These are phyloP conservation scores for Neodidymelliopsis sp. DNA, from an alignment of 2,329 filamentous ascomycete species.

Conservation along the genomic window DNA sequence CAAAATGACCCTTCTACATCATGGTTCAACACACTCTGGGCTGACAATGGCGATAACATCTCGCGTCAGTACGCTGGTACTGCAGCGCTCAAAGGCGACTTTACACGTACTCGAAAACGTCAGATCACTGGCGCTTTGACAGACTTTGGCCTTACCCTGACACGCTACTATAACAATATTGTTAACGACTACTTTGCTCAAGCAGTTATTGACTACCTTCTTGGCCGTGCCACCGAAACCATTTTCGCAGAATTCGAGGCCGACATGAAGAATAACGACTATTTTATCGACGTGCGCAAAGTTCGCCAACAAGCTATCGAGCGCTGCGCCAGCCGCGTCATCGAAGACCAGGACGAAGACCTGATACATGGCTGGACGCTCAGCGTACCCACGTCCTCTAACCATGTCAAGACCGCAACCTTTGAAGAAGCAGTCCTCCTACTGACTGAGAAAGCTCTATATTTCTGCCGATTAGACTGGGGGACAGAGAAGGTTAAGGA, in stretches of 20 bases:
- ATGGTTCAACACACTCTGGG: slow-evolving; percentile 98
- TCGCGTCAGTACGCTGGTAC: slow-evolving; percentile 96
- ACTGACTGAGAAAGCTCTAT: slow-evolving; percentile 83
- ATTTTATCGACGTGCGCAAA: slow-evolving; percentile 83
- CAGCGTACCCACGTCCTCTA: slow-evolving; percentile 74
- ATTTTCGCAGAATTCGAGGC: slow-evolving; percentile 95
- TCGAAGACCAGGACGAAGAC: slow-evolving; percentile 78
- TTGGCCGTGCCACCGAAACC: slow-evolving; percentile 83
- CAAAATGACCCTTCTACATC: slow-evolving; percentile 79
- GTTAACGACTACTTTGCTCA: slow-evolving; percentile 98
- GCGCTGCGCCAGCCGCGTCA: slow-evolving; percentile 83
- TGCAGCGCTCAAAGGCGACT: slow-evolving; percentile 94
- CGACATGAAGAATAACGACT: slow-evolving; percentile 91
- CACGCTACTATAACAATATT: slow-evolving; percentile 82
- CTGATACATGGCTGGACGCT: slow-evolving; percentile 90
- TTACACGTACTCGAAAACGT: slow-evolving; percentile 87
- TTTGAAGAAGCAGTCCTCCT: slow-evolving; percentile 91
- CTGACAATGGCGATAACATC: slow-evolving; percentile 95
- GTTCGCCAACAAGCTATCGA: slow-evolving; percentile 91
- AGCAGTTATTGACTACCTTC: slow-evolving; percentile 89
- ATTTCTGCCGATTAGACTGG: slow-evolving; percentile 94
- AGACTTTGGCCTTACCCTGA: slow-evolving; percentile 87
- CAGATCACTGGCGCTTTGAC: slow-evolving; percentile 91
- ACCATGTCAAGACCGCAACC: slow-evolving; percentile 71
- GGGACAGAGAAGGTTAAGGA: slow-evolving; percentile 91